phyloP scores from a whole-genome alignment of 106 monocot species.

The Allium fistulosum region DNA sequence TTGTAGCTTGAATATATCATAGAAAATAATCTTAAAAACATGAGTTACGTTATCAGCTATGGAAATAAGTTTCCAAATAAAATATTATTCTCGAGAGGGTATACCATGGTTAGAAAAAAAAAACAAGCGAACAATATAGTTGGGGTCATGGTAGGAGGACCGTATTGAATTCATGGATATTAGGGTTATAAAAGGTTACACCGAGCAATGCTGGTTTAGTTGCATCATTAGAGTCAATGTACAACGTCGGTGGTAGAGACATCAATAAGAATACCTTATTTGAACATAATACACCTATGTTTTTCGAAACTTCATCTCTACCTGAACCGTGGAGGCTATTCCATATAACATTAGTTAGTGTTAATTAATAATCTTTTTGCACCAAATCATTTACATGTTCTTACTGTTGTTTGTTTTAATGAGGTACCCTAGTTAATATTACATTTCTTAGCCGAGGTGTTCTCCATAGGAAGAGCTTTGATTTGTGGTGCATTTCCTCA shows the following conservation, averaged over 20 bases:
- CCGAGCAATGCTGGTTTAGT: slow-evolving; percentile 85
- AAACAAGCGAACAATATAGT: slow-evolving; percentile 29
- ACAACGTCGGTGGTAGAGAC: slow-evolving; percentile 13
- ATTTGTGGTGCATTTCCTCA: too few relatives aligned
- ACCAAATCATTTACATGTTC: too few relatives aligned
- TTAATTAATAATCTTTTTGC: too few relatives aligned
- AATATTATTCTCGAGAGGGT: slow-evolving; percentile 58
- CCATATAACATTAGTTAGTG: too few relatives aligned
- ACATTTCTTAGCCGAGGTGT: too few relatives aligned
- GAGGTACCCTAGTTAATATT: too few relatives aligned
- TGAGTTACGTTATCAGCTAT: slow-evolving; percentile 85
- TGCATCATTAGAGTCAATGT: slow-evolving; percentile 53
- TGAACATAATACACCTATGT: slow-evolving; percentile 41
- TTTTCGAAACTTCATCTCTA: slow-evolving; percentile 40
- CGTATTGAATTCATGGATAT: slow-evolving; percentile 44
- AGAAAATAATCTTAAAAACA: slow-evolving; percentile 63
- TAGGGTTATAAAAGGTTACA: slow-evolving; percentile 30
- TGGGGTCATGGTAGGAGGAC: slow-evolving; percentile 79
- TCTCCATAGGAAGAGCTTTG: too few relatives aligned
- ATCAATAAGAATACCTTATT: slow-evolving; percentile 72
- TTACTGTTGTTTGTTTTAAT: too few relatives aligned
- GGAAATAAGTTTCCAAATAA: slow-evolving; percentile 54
- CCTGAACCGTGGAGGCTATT: slow-evolving; percentile 68
- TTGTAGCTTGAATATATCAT: slow-evolving; percentile 55
- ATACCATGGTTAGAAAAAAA: slow-evolving; percentile 41